A percentile compares a stretch with the other conserved stretches of the same genome.
Conservation (phyloP, 805 yeast species). For the Cyberlindnera amylophila region DNA sequence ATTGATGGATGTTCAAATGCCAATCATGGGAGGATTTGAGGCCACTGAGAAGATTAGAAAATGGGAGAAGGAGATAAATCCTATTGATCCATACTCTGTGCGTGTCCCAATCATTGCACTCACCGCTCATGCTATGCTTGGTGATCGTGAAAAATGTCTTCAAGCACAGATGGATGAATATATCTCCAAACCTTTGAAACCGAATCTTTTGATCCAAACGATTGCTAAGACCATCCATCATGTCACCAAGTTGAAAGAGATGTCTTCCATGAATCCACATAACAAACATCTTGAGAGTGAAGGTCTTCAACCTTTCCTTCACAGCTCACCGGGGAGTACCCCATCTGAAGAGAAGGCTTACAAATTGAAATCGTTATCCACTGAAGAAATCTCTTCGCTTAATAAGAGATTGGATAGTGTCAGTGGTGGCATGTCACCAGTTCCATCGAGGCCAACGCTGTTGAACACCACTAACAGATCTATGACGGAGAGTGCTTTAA, state of each 20-base stretch:
- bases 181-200: constrained; percentile 82
- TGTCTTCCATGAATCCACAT: constrained; percentile 23
- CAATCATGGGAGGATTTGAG: constrained; percentile 92
- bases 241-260: constrained; percentile 55
- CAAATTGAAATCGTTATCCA: constrained; percentile 10
- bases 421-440: neutral
- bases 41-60: constrained; percentile 83
- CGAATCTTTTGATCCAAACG: constrained; percentile 77
- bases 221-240: constrained; percentile 79
- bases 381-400: constrained; percentile 10
- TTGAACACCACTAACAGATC: constrained; percentile 7
- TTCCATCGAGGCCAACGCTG: constrained; percentile 9
- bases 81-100: constrained; percentile 63
- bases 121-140: constrained; percentile 93
- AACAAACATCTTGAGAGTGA: constrained; percentile 23
- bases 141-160: constrained; percentile 82
- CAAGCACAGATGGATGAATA: constrained; percentile 93
- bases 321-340: constrained; percentile 7
- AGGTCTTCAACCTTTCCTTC: constrained; percentile 11
- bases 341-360: constrained; percentile 10
- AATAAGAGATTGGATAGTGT: neutral
- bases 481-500: constrained; percentile 15
- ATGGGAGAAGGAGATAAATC: constrained; percentile 80
- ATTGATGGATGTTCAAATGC: constrained; percentile 94
- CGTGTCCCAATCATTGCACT: constrained; percentile 86